A percentile compares a stretch with the other conserved stretches of the same genome.
Conservation (phyloP, 2,329 filamentous ascomycete genomes). For the Zymoseptoria tritici region DNA sequence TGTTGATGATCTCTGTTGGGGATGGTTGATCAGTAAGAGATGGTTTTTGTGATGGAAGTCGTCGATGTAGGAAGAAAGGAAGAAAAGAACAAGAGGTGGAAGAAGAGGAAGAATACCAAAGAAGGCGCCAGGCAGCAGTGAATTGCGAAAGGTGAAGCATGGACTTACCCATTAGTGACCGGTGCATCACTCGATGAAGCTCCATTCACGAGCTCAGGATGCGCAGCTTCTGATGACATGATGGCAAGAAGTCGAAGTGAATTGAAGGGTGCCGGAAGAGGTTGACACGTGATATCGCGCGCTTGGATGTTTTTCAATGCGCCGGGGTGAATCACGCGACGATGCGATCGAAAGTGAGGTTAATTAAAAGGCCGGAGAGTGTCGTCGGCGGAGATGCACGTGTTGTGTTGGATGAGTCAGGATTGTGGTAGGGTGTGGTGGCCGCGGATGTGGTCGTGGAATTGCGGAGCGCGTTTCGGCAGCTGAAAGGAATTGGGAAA, state of each 20-base stretch:
- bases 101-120: neutral
- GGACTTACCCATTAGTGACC: conserved; percentile 17
- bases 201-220: conserved; percentile 10
- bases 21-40: neutral
- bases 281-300: conserved; percentile 18
- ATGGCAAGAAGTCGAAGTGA: conserved; percentile 2
- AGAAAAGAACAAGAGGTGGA: neutral
- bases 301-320: conserved; percentile 2
- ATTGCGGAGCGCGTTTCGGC: neutral
- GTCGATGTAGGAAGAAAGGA: neutral
- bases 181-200: conserved; percentile 11
- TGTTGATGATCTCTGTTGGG: conserved; percentile 1
- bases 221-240: conserved; percentile 20
- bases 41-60: neutral
- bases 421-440: conserved; percentile 3
- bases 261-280: neutral
- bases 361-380: neutral
- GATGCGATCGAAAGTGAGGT: neutral
- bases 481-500: neutral
- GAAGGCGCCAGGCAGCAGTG: neutral
- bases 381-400: conserved; percentile 4
- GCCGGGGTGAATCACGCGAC: conserved; percentile 3
- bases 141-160: neutral
- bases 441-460: conserved; percentile 7
- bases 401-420: conserved; percentile 2